Evolutionary conservation across 805 yeast species (phyloP), one percentile per base, ranked within the genome.

Genomic region (Sugiyamaella marilandica): DNA sequence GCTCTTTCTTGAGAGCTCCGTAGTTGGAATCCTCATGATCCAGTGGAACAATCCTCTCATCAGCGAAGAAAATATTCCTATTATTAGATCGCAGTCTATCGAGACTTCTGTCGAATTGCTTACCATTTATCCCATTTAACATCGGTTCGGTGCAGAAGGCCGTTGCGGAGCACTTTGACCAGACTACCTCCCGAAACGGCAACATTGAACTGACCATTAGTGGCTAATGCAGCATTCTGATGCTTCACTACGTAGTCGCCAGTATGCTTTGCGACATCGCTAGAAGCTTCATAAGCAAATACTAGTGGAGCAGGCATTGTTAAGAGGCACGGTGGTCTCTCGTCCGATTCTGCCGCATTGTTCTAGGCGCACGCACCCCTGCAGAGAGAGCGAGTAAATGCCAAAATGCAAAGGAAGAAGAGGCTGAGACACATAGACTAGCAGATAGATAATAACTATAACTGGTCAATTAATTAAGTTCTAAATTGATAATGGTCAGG

Each of bases 181-280:
- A 90, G 76, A 9, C 96, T 87, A 1, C 98, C 98, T 41, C 98
- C 98, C 54, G 94, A 84, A 46, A 91, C 78, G 10, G 96, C 97
- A 55, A 91, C 75, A 59, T 79, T 80, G 71, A 91, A 91, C 10
- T 65, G 64, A 14, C 66, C 62, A 41, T 72, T 69, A 21, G 58
- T 52, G 13, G 67, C 61, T 51, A 90, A 73, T 2, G 83, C 85
- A 41, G 73, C 69, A 59, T 85, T 74, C 70, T 90, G 97, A 50
- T 76, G 66, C 48, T 75, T 69, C 26, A 89, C 63, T 45, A 88
- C 74, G 62, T 79, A 80, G 49, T 75, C 69, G 8, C 88, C 96
- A 34, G 88, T 82, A 2, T 84, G 76, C 18, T 70, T 66, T 58
- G 95, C 85, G 31, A 87, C 85, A 35, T 79, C 82, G 14, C 64